A percentile compares a stretch with the other conserved stretches of the same genome.
phyloP scores from a whole-genome alignment of 2,329 filamentous ascomycete genomes.

The Madurella mycetomatis region DNA sequence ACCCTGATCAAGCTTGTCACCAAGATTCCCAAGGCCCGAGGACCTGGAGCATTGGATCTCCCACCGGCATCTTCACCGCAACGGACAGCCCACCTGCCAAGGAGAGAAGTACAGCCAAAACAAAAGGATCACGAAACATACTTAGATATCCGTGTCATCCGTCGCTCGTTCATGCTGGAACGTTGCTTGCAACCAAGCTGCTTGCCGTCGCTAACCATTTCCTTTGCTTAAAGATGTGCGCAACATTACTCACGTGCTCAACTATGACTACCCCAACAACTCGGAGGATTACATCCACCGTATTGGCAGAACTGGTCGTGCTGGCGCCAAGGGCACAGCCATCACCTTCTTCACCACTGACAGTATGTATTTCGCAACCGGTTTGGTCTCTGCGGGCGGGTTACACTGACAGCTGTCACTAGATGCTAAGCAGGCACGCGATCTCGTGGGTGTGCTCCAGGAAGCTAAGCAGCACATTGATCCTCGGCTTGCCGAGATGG shows the following conservation, averaged over 20 bases:
- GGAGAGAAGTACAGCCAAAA: conserved; percentile 50
- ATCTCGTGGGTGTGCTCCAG: conserved; percentile 85
- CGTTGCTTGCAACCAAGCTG: conserved; percentile 52
- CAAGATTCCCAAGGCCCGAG: conserved; percentile 54
- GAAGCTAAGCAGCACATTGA: conserved; percentile 99
- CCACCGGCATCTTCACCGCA: conserved; percentile 51
- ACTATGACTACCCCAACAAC: conserved; percentile 99
- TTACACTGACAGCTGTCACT: conserved; percentile 33
- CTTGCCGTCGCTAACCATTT: conserved; percentile 72
- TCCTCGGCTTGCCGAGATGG: conserved; percentile 93
- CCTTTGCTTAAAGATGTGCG: conserved; percentile 87
- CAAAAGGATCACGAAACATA: conserved; percentile 47
- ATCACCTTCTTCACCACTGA: conserved; percentile 99
- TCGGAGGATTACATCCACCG: conserved; percentile 98
- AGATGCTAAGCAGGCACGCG: conserved; percentile 94
- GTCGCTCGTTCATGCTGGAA: conserved; percentile 52
- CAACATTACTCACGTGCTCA: conserved; percentile 99
- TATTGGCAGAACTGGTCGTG: conserved; percentile 92
- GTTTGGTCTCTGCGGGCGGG: neutral
- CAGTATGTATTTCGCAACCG: conserved; percentile 63
- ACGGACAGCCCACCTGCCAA: conserved; percentile 56
- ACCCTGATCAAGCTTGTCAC: conserved; percentile 65
- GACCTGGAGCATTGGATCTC: conserved; percentile 52
- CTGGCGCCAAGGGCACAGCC: conserved; percentile 89
- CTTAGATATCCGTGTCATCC: conserved; percentile 40